Evolutionary conservation across 306 rosid genomes (phyloP).

Genomic region (Echinosophora koreensis): DNA sequence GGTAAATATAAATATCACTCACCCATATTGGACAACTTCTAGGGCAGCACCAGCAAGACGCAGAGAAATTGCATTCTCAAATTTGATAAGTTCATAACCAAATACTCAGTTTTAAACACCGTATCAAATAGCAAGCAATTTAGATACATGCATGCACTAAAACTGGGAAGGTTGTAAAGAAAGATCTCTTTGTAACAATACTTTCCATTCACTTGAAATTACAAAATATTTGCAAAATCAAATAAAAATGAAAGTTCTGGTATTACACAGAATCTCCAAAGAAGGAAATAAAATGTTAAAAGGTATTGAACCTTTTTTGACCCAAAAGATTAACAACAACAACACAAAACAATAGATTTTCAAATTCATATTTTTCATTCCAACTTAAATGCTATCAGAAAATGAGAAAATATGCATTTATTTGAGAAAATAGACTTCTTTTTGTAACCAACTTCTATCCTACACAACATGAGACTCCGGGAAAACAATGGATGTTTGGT

Average conservation of each 20-base stretch:
- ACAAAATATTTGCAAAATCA: slow-evolving; percentile 32
- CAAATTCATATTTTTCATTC: slow-evolving; percentile 32
- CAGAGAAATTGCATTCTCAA: slow-evolving; percentile 85
- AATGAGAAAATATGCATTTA: slow-evolving; percentile 18
- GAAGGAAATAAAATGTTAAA: neutral
- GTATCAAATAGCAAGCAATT: slow-evolving; percentile 35
- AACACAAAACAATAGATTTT: slow-evolving; percentile 16
- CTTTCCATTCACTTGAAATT: slow-evolving; percentile 30
- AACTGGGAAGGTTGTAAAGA: slow-evolving; percentile 30
- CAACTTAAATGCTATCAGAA: slow-evolving; percentile 18
- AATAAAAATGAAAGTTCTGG: slow-evolving; percentile 12
- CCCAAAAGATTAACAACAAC: slow-evolving; percentile 22
- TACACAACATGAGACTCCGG: too few relatives aligned
- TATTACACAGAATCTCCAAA: slow-evolving; percentile 26
- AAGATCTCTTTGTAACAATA: slow-evolving; percentile 31
- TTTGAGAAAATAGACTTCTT: slow-evolving; percentile 29
- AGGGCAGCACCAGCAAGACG: slow-evolving; percentile 81
- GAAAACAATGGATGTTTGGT: too few relatives aligned
- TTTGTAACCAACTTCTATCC: too few relatives aligned
- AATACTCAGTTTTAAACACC: slow-evolving; percentile 40
- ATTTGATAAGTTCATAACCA: slow-evolving; percentile 47
- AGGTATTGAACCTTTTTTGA: slow-evolving; percentile 6
- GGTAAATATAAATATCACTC: slow-evolving; percentile 45
- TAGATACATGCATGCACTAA: slow-evolving; percentile 9
- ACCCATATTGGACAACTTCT: slow-evolving; percentile 95